These are phyloP conservation scores for Paraconiothyrium sp. DNA, from an alignment of 2,329 filamentous ascomycete genomes.

Conservation along the genomic window DNA sequence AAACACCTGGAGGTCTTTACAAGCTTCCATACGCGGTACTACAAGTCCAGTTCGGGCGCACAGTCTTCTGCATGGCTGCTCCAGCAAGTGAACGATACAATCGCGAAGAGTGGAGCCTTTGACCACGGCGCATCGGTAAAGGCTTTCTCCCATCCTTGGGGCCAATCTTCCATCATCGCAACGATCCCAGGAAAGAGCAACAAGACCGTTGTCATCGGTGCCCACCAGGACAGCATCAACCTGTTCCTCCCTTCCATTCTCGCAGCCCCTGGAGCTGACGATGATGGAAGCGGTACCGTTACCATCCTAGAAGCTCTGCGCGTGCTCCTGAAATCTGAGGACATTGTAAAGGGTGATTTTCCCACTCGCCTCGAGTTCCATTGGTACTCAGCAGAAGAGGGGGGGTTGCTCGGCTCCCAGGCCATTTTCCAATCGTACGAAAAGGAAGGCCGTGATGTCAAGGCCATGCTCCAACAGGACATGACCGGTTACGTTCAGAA, in stretches of 20 bases:
- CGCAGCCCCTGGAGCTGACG: slow-evolving; percentile 90
- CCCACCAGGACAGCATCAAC: slow-evolving; percentile 86
- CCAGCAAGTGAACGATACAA: slow-evolving; percentile 74
- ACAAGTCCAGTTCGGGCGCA: slow-evolving; percentile 77
- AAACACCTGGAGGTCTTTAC: slow-evolving; percentile 81
- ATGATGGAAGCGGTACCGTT: slow-evolving; percentile 91
- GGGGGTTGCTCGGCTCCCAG: slow-evolving; percentile 85
- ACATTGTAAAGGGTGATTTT: slow-evolving; percentile 74
- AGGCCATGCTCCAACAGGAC: slow-evolving; percentile 98
- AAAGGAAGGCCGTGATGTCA: slow-evolving; percentile 76
- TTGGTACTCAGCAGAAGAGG: slow-evolving; percentile 94
- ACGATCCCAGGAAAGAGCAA: slow-evolving; percentile 87
- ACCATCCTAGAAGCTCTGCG: slow-evolving; percentile 93
- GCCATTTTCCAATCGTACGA: slow-evolving; percentile 88
- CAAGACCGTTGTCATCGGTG: slow-evolving; percentile 86
- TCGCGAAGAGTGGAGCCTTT: slow-evolving; percentile 75
- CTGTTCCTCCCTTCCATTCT: slow-evolving; percentile 85
- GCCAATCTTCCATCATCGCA: slow-evolving; percentile 89
- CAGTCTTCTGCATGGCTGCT: slow-evolving; percentile 91
- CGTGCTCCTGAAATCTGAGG: slow-evolving; percentile 77
- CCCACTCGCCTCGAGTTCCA: slow-evolving; percentile 94
- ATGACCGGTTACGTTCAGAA: slow-evolving; percentile 87
- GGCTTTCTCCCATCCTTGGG: slow-evolving; percentile 84
- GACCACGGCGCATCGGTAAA: slow-evolving; percentile 72
- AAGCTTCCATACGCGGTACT: slow-evolving; percentile 83